Conservation (phyloP, 2,329 filamentous ascomycete species). For the Nemania sp. region DNA sequence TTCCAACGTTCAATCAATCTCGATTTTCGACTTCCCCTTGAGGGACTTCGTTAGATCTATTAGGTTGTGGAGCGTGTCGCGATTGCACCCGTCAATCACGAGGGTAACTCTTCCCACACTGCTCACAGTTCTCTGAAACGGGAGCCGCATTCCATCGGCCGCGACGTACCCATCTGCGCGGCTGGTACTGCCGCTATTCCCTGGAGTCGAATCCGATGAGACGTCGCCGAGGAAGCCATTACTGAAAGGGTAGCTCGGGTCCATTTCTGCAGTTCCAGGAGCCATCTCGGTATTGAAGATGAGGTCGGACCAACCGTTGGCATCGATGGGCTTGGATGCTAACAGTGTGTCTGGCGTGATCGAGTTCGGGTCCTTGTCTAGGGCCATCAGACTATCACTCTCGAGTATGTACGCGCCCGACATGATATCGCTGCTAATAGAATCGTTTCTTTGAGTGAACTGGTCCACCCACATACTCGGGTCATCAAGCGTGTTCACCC, state of each 20-base stretch:
- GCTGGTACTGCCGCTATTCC: not conserved
- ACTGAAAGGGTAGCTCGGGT: not conserved
- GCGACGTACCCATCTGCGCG: not conserved
- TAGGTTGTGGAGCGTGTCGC: conserved; percentile 22
- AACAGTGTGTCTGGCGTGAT: not conserved
- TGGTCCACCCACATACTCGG: conserved; percentile 14
- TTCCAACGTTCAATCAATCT: conserved; percentile 11
- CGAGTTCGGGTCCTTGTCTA: not conserved
- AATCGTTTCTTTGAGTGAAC: conserved; percentile 3
- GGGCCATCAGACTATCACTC: not conserved
- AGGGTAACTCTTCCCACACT: conserved; percentile 35
- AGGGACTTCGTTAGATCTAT: conserved; percentile 12
- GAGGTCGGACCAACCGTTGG: not conserved
- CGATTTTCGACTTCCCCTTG: conserved; percentile 20
- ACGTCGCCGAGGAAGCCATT: not conserved
- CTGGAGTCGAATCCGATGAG: not conserved
- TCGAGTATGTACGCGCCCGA: conserved; percentile 8
- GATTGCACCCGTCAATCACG: conserved; percentile 22
- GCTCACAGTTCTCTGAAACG: conserved; percentile 32
- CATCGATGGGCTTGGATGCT: not conserved
- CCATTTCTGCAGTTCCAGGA: not conserved
- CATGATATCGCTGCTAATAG: not conserved
- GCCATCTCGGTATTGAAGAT: conserved; percentile 4
- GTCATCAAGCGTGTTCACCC: conserved; percentile 16
- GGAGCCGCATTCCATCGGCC: not conserved